Percentiles rank a stretch among this genome's conserved stretches.
phyloP scores from a whole-genome alignment of 768 basidiomycete species.

The Tubosaeta sp. region DNA sequence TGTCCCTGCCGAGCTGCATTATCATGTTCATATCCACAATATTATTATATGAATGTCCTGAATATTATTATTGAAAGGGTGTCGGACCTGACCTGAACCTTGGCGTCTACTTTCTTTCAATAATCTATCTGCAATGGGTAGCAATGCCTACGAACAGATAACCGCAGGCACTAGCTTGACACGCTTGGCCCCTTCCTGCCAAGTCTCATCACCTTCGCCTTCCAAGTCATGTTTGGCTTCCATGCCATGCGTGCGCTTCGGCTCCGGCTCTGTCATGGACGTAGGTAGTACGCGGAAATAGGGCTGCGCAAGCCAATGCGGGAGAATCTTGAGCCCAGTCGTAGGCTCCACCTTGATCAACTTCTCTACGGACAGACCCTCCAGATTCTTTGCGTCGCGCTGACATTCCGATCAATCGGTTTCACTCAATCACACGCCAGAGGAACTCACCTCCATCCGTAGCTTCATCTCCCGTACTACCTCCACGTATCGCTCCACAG shows the following conservation, averaged over 20 bases:
- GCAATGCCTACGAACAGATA: neutral
- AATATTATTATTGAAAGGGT: too few species aligned
- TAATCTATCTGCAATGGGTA: neutral
- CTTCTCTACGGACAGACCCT: conserved; percentile 30
- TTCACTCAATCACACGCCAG: neutral
- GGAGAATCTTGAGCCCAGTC: conserved; percentile 52
- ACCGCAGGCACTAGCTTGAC: conserved; percentile 2
- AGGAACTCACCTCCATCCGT: conserved; percentile 50
- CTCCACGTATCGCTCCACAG: conserved; percentile 39
- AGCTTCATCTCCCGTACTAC: conserved; percentile 57
- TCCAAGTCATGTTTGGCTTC: neutral
- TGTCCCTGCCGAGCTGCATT: too few species aligned
- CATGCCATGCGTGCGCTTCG: conserved; percentile 5
- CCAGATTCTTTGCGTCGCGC: conserved; percentile 45
- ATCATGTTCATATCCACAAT: neutral
- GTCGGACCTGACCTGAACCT: neutral
- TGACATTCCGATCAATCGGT: conserved; percentile 12
- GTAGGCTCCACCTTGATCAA: conserved; percentile 39
- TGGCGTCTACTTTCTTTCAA: too few species aligned
- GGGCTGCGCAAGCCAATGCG: conserved; percentile 72
- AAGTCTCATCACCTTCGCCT: neutral
- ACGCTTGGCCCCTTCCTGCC: conserved; percentile 8
- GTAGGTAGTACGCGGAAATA: conserved; percentile 38
- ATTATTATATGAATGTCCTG: too few species aligned
- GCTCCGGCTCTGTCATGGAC: neutral